Evolutionary conservation across 345 rosid species (phyloP), one percentile per base, ranked within the genome.

Genomic region (Excoecaria cochinchinensis): DNA sequence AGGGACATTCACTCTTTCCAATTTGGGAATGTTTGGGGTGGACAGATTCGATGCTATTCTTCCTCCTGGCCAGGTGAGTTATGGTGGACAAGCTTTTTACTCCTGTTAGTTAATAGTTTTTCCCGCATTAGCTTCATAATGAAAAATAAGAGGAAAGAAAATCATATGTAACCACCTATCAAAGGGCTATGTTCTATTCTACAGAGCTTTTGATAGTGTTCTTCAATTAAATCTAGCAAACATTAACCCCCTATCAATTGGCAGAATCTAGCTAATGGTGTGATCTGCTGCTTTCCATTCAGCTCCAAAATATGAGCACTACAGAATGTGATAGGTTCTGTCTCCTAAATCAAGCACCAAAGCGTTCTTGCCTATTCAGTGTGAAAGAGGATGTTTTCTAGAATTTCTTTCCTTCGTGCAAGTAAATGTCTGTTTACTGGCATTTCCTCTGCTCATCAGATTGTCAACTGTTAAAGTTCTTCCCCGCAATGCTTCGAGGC

Each of bases 41-140:
- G 98, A 92, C 82, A 89, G 94, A 76, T 95, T 95, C 80, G 98
- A 95, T 87, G 99, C 99, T 79, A 95, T 95, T 80, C 98, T 91
- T 73, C 98, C 99, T 21, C 96, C 99, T 52, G 91, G 97, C 82
- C 94, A 91, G 92, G 96, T 92, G 80, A 79, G 83, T 67, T 51
- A 12, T n/a, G n/a, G 44, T 42, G 12, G n/a, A 12, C 22, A 8
- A 39, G 58, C 50, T 11, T 21, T 48, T 75, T 51, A 15, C 40
- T 31, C 61, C 55, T 6, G 9, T 13, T 46, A 60, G 13, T 57
- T 31, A 19, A 31, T 52, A 3, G 63, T 59, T 52, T 52, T 52
- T 21, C 7, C 69, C 19, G 38, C 38, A 48, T 24, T 48, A 3
- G 5, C n/a, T 48, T 24, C 60, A 17, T 69, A 50, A 25, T 50